These are phyloP conservation scores for Glarea lozoyensis DNA, from an alignment of 495 filamentous ascomycete genomes.

Conservation along the genomic window DNA sequence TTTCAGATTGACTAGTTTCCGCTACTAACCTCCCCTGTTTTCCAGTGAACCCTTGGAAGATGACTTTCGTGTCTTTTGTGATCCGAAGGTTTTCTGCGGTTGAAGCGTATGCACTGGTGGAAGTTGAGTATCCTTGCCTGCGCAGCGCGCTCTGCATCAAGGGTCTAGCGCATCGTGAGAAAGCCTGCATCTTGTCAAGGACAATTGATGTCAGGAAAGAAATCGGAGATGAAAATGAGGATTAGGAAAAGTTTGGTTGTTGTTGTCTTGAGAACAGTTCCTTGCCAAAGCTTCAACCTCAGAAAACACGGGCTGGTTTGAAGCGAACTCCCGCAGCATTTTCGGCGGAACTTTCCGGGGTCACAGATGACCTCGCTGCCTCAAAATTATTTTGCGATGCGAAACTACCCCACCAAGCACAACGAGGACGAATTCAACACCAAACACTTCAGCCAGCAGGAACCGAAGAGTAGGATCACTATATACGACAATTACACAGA, in stretches of 20 bases:
- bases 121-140: constrained; percentile 27
- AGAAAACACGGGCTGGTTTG: background rate
- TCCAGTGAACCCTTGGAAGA: constrained; percentile 97
- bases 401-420: constrained; percentile 3
- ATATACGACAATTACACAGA: too few relatives aligned
- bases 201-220: constrained; percentile 25
- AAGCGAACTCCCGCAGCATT: background rate
- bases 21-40: constrained; percentile 92
- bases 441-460: constrained; percentile 49
- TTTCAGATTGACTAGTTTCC: background rate
- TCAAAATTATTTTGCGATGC: constrained; percentile 2
- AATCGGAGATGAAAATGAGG: constrained; percentile 5
- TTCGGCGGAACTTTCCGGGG: constrained; percentile 1
- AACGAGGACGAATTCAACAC: constrained; percentile 45
- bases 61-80: constrained; percentile 81
- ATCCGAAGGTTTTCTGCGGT: constrained; percentile 90
- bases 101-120: constrained; percentile 55
- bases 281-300: constrained; percentile 1
- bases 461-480: constrained; percentile 40
- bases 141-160: constrained; percentile 19
- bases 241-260: constrained; percentile 4
- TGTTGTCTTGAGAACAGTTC: background rate
- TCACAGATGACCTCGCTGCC: background rate
- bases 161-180: constrained; percentile 20
- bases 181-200: constrained; percentile 25